These are phyloP conservation scores for Pseudomassariella vexata DNA, from an alignment of 2,329 filamentous ascomycete genomes.

Conservation along the genomic window DNA sequence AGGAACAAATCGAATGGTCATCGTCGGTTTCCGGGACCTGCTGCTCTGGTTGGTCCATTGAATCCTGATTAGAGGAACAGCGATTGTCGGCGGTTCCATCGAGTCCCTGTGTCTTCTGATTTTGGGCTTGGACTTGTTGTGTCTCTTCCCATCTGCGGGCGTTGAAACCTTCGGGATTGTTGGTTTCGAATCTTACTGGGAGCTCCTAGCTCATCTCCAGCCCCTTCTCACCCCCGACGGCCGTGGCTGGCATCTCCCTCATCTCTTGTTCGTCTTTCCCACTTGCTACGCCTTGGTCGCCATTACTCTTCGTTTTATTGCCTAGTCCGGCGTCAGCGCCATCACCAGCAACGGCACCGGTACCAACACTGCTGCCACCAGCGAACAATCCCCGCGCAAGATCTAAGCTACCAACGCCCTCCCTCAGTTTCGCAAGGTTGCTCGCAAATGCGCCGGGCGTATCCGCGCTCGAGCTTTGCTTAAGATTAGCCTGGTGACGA, in stretches of 20 bases:
- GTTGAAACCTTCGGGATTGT: no score
- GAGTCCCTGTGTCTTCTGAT: no score
- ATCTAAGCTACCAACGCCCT: slow-evolving; percentile 41
- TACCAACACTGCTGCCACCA: slow-evolving; percentile 18
- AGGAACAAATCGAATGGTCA: no score
- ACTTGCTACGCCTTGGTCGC: background rate
- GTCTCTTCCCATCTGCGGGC: no score
- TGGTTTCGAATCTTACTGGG: no score
- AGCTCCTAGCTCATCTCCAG: slow-evolving; percentile 5
- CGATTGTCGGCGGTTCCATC: no score
- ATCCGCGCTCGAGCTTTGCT: slow-evolving; percentile 40
- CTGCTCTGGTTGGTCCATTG: no score
- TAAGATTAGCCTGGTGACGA: slow-evolving; percentile 27
- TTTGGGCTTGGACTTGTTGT: no score
- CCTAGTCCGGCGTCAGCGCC: background rate
- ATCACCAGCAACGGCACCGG: background rate
- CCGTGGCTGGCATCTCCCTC: background rate
- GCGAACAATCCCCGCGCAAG: slow-evolving; percentile 41
- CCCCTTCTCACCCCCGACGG: background rate
- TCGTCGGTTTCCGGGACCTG: no score
- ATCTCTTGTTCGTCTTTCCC: background rate
- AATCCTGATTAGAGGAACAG: no score
- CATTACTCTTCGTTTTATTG: background rate
- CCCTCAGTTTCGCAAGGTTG: slow-evolving; percentile 32
- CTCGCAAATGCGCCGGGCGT: slow-evolving; percentile 36